These are phyloP conservation scores for Cystofilobasidium bisporidii DNA, from an alignment of 768 basidiomycete species.

Conservation along the genomic window DNA sequence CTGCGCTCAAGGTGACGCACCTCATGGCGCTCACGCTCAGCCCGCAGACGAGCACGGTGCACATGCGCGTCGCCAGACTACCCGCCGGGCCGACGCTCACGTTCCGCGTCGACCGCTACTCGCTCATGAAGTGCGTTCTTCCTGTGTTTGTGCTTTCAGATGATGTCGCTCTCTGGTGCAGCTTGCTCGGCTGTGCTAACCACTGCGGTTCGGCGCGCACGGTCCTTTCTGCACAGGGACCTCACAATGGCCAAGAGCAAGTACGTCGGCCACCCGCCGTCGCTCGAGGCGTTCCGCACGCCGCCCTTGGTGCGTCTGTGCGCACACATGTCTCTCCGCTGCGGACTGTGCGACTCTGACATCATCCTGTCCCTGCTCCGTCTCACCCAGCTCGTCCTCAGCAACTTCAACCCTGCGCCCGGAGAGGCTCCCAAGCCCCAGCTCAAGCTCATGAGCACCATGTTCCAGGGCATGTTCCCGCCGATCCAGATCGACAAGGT, in stretches of 20 bases:
- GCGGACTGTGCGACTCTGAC: too few species aligned
- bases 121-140: slow-evolving; percentile 56
- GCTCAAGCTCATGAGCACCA: slow-evolving; percentile 81
- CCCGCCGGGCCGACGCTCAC: slow-evolving; percentile 87
- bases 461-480: slow-evolving; percentile 93
- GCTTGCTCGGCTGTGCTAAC: not conserved
- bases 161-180: too few species aligned
- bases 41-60: slow-evolving; percentile 63
- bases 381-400: slow-evolving; percentile 64
- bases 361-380: too few species aligned
- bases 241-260: slow-evolving; percentile 37
- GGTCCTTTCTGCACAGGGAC: too few species aligned
- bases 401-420: slow-evolving; percentile 50
- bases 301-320: slow-evolving; percentile 66
- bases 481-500: slow-evolving; percentile 55
- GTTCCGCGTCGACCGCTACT: slow-evolving; percentile 86
- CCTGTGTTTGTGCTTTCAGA: too few species aligned
- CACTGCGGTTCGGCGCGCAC: too few species aligned
- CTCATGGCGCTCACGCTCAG: slow-evolving; percentile 84
- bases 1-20: slow-evolving; percentile 81
- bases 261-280: slow-evolving; percentile 38
- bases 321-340: not conserved
- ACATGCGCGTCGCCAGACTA: slow-evolving; percentile 70
- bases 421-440: slow-evolving; percentile 63
- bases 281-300: slow-evolving; percentile 55